phyloP scores from a whole-genome alignment of 2,329 filamentous ascomycete species.

The Tolypocladium album region DNA sequence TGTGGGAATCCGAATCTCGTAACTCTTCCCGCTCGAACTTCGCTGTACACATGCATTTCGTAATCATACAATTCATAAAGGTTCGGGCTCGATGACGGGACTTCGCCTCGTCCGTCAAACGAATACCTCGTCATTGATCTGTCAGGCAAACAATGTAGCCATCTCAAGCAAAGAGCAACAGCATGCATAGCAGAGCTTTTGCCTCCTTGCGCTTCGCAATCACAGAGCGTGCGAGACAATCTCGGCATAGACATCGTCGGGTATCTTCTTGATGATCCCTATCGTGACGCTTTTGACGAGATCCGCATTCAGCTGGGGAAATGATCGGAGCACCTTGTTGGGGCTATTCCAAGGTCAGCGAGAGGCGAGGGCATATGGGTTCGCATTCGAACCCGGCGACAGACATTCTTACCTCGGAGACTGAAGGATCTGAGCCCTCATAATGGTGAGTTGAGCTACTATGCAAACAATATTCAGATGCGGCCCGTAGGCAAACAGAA shows the following conservation, averaged over 20 bases:
- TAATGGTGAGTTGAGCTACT: slow-evolving; percentile 84
- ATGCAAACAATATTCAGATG: slow-evolving; percentile 95
- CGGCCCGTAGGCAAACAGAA: slow-evolving; percentile 88
- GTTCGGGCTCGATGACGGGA: not conserved
- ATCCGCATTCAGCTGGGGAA: slow-evolving; percentile 74
- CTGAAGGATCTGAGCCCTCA: slow-evolving; percentile 72
- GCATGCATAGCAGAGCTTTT: not conserved
- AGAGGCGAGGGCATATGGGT: not conserved
- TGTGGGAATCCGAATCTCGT: too few species aligned
- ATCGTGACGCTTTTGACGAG: slow-evolving; percentile 79
- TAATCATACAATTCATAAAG: slow-evolving; percentile 2
- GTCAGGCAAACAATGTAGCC: not conserved
- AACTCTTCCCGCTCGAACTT: not conserved
- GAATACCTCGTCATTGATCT: not conserved
- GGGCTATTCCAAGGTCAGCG: slow-evolving; percentile 48
- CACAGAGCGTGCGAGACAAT: slow-evolving; percentile 78
- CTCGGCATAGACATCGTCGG: slow-evolving; percentile 80
- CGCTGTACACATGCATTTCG: not conserved
- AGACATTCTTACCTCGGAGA: slow-evolving; percentile 58
- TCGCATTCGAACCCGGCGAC: not conserved
- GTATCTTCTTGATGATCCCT: slow-evolving; percentile 79
- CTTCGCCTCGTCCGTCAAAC: not conserved
- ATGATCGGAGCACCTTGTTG: slow-evolving; percentile 81
- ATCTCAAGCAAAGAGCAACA: not conserved
- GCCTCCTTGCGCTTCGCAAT: not conserved